Percentiles rank a stretch among this genome's conserved stretches.
Evolutionary conservation across 257 asterid species (phyloP).

Genomic region (Solanum clarkiae): DNA sequence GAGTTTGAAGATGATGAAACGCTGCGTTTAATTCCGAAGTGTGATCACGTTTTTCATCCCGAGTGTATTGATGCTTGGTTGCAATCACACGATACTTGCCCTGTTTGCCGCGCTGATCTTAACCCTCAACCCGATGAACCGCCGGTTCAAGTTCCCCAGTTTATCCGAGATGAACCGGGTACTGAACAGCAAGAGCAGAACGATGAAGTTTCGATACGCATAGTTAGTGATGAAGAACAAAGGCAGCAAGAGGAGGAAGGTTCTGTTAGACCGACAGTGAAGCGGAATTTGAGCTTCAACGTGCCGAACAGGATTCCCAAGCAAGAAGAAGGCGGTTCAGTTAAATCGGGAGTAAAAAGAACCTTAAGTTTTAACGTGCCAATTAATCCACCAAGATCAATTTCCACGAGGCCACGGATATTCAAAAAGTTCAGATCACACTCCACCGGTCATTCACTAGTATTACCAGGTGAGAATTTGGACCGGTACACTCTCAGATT

Average conservation of each 20-base stretch:
- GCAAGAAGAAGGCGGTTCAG: neutral
- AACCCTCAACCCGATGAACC: constrained; percentile 20
- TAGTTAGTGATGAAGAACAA: constrained; percentile 18
- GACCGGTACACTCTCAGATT: constrained; percentile 70
- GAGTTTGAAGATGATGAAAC: constrained; percentile 73
- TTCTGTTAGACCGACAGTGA: neutral
- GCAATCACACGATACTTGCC: constrained; percentile 73
- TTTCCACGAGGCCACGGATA: constrained; percentile 21
- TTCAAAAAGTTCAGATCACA: constrained; percentile 65
- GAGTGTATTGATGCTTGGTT: constrained; percentile 94
- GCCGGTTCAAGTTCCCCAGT: constrained; percentile 5
- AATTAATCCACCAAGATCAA: constrained; percentile 25
- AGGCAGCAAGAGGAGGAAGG: neutral
- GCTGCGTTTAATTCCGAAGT: constrained; percentile 69
- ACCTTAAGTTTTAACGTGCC: constrained; percentile 4
- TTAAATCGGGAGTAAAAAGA: neutral
- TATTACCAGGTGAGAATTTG: constrained; percentile 49
- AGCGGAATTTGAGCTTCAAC: constrained; percentile 22
- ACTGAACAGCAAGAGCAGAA: neutral
- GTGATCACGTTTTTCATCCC: constrained; percentile 93
- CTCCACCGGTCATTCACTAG: constrained; percentile 85
- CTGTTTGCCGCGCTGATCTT: constrained; percentile 78
- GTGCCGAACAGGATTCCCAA: constrained; percentile 1
- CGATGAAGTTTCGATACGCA: constrained; percentile 28
- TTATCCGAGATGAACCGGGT: neutral